phyloP scores from a whole-genome alignment of 2,329 filamentous ascomycete genomes.

The Falciphora oryzae region DNA sequence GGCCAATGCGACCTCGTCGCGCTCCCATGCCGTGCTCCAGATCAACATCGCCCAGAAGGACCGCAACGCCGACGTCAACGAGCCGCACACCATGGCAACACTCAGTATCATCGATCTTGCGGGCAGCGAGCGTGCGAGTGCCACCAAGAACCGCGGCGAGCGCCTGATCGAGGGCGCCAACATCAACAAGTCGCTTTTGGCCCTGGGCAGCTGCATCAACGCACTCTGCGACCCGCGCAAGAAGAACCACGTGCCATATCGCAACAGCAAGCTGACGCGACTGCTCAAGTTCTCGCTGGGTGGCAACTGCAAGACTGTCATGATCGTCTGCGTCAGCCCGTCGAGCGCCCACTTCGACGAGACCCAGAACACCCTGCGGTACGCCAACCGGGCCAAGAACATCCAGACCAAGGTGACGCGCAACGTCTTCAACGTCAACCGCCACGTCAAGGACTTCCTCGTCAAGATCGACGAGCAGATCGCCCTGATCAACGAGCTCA shows the following conservation, averaged over 20 bases:
- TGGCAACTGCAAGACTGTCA: constrained; percentile 97
- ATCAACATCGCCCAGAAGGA: constrained; percentile 96
- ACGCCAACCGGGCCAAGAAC: constrained; percentile 97
- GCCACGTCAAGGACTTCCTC: constrained; percentile 97
- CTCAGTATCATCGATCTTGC: constrained; percentile 97
- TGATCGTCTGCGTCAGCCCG: constrained; percentile 98
- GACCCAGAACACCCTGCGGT: constrained; percentile 94
- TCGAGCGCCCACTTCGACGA: constrained; percentile 97
- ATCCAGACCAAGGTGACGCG: constrained; percentile 99
- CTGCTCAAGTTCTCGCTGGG: constrained; percentile 95
- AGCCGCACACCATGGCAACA: constrained; percentile 96
- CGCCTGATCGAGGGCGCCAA: constrained; percentile 90
- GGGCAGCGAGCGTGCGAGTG: constrained; percentile 90
- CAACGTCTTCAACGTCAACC: constrained; percentile 98
- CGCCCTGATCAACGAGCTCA: constrained; percentile 91
- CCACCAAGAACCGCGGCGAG: constrained; percentile 93
- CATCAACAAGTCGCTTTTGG: constrained; percentile 97
- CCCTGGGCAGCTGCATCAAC: constrained; percentile 95
- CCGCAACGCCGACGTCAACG: constrained; percentile 83
- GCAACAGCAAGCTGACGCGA: constrained; percentile 94
- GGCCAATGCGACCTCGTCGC: constrained; percentile 94
- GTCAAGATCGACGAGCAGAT: constrained; percentile 99
- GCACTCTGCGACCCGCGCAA: constrained; percentile 90
- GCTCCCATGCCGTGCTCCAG: constrained; percentile 94
- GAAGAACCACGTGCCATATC: constrained; percentile 90